Conservation (phyloP, 176 grass and related monocot genomes). For the Cenchrus americanus region DNA sequence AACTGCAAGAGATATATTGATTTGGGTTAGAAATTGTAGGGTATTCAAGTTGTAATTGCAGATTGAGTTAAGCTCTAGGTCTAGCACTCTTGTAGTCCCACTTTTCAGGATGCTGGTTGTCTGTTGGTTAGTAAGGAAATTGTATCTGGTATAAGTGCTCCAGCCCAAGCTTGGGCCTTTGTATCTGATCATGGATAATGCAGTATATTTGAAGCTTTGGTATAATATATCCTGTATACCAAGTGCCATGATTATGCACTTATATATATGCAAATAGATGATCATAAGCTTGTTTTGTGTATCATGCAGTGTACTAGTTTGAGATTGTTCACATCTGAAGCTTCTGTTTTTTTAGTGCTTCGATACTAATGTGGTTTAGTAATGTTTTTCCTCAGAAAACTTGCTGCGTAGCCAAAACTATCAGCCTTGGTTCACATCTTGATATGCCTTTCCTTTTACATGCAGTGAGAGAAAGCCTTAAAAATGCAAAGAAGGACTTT, state of each 20-base stretch:
- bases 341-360: not conserved
- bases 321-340: not conserved
- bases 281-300: not conserved
- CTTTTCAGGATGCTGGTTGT: not conserved
- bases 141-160: not conserved
- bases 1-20: not conserved
- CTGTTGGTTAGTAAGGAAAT: not conserved
- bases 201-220: not conserved
- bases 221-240: not conserved
- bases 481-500: constrained; percentile 86
- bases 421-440: not conserved
- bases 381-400: constrained; percentile 9
- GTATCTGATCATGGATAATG: not conserved
- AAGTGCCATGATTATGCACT: not conserved
- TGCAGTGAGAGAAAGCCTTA: constrained; percentile 90
- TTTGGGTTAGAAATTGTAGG: not conserved
- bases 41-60: not conserved
- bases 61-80: not conserved
- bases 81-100: not conserved
- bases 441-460: constrained; percentile 32
- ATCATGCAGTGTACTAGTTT: not conserved
- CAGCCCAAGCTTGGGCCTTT: not conserved
- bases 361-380: not conserved
- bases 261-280: constrained; percentile 7
- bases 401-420: not conserved